These are phyloP conservation scores for Pythium monospermum DNA, from an alignment of 352 stramenopile species.

Conservation along the genomic window DNA sequence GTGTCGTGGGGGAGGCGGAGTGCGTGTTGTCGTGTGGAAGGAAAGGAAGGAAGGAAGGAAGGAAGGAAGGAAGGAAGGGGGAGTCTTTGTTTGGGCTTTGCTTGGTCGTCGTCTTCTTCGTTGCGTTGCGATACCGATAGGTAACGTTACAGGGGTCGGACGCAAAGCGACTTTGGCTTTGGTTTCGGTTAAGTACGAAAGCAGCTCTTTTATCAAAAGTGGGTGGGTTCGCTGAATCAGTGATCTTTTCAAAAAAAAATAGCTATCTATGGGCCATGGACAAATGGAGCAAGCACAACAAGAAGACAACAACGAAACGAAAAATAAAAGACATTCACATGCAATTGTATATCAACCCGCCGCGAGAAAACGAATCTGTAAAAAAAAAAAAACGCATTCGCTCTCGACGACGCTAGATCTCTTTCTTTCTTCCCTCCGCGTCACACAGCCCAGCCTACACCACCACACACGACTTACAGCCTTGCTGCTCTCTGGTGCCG, in stretches of 20 bases:
- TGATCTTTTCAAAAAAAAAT: no score
- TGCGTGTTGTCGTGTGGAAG: background rate
- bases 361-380: background rate
- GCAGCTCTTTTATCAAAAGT: no score
- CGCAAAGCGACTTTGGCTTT: no score
- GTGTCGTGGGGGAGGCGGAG: background rate
- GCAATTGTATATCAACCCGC: background rate
- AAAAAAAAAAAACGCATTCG: background rate
- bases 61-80: background rate
- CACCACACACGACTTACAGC: background rate
- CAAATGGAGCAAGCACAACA: background rate
- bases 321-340: background rate
- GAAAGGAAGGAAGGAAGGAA: background rate
- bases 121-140: no score
- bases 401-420: constrained; percentile 13
- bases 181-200: constrained; percentile 17
- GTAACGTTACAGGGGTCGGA: background rate
- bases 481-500: no score
- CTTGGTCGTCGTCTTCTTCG: constrained; percentile 5
- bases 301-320: background rate
- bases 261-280: background rate
- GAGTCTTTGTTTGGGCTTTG: background rate
- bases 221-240: no score
- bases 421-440: constrained; percentile 2
- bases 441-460: background rate